Base-by-base conservation (phyloP, 305 asterid species). In the Rubia peregrina region DNA sequence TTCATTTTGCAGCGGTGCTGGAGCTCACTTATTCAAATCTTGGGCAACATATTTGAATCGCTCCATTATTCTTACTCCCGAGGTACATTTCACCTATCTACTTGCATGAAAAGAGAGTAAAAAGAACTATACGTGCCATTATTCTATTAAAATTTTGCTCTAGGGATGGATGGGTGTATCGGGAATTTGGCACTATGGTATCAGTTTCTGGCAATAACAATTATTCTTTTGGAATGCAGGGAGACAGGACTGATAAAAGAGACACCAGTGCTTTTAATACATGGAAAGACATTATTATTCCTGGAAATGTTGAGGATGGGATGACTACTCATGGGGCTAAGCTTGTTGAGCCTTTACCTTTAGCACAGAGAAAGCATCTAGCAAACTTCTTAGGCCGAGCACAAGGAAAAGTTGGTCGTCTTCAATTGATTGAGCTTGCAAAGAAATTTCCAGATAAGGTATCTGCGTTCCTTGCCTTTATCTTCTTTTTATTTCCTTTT, bases 1-100 rank as follows among this genome's bases (percentile, higher is more conserved):
- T 12, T 8, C 44, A 11, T 24, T 68, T 75, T 77, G 72, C 91
- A 91, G 96, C 79, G 98, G 98, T 68, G 98, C 98, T 79, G 98
- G 98, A 76, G 98, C 98, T 81, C 97, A 91, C 82, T 85, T 91
- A 82, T 94, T 94, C 86, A 94, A 88, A 87, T 91, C 98, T 19
- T 94, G 98, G 98, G 87, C 93, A 0, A 85, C 85, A 13, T 88
- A 80, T 79, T 69, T 94, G 81, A 94, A 94, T 77, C 96, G 96
- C 42, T 94, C 97, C 40, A 88, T 94, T 63, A 89, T 94, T 79
- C 92, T 93, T 74, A 91, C 98, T 21, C 98, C 97, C 2, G 98
- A 94, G 97, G 98, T 91, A 86, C 56, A 69, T 26, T 44, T 40
- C 67, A 59, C 44, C 22, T n/a, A 64, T 40, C 9, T 41, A 41